Conservation (phyloP, 768 basidiomycete genomes). For the Serpula lacrymans region DNA sequence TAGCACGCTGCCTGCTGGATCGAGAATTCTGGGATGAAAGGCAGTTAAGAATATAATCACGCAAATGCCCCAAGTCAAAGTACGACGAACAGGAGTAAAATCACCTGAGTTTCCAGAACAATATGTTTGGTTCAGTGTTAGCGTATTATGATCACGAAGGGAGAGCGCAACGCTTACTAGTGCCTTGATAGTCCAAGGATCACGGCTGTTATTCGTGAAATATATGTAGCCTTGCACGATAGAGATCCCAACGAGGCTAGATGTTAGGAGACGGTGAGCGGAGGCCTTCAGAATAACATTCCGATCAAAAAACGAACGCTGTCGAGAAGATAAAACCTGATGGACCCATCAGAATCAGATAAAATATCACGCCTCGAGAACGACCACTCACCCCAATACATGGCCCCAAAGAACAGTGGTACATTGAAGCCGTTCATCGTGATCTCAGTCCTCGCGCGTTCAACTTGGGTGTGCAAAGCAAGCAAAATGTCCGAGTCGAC, state of each 20-base stretch:
- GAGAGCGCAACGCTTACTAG: conserved; percentile 8
- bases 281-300: no score
- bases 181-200: conserved; percentile 11
- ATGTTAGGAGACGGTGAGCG: conserved; percentile 1
- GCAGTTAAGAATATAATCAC: neutral
- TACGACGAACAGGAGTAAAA: neutral
- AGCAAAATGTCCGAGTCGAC: no score
- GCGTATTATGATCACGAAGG: neutral
- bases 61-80: neutral
- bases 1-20: conserved; percentile 13
- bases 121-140: neutral
- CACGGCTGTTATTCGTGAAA: conserved; percentile 11
- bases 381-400: neutral
- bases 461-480: no score
- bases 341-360: neutral
- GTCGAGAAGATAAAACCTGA: conserved; percentile 1
- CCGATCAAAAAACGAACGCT: neutral
- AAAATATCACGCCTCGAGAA: neutral
- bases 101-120: neutral
- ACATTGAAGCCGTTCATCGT: no score
- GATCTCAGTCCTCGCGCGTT: no score
- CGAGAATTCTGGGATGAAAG: conserved; percentile 11
- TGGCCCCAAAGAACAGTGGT: neutral
- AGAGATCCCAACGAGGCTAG: conserved; percentile 16
- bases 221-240: conserved; percentile 18